These are phyloP conservation scores for Stephanodiscus minutulus DNA, from an alignment of 108 stramenopile genomes.

Conservation along the genomic window DNA sequence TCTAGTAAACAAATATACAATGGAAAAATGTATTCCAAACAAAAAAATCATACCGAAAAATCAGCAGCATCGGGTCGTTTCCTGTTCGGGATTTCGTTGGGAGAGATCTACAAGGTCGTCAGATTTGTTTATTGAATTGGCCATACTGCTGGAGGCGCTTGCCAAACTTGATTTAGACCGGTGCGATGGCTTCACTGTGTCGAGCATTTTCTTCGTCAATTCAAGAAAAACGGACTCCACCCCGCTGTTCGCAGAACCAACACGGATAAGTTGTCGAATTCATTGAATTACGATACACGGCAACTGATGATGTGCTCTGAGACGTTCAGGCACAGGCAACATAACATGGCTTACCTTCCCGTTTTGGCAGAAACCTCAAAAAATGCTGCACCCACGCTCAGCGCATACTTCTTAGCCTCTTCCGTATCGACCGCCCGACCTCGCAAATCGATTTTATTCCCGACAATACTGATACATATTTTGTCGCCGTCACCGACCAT, in stretches of 20 bases:
- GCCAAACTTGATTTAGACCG: constrained; percentile 22
- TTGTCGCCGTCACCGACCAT: constrained; percentile 36
- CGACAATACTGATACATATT: constrained; percentile 43
- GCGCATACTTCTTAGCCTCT: constrained; percentile 25
- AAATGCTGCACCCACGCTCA: constrained; percentile 59
- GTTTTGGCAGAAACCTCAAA: constrained; percentile 80
- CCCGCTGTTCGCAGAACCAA: constrained; percentile 2
- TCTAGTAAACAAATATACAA: too few relatives aligned
- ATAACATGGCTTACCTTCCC: constrained; percentile 16
- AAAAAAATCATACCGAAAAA: neutral
- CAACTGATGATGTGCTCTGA: too few relatives aligned
- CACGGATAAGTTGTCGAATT: neutral
- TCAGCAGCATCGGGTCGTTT: constrained; percentile 16
- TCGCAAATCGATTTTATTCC: constrained; percentile 51
- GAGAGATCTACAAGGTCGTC: neutral
- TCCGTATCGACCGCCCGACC: constrained; percentile 18
- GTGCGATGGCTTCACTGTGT: constrained; percentile 22
- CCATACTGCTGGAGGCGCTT: constrained; percentile 16
- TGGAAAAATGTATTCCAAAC: too few relatives aligned
- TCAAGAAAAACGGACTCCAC: constrained; percentile 32
- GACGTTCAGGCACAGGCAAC: too few relatives aligned
- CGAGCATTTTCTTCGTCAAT: constrained; percentile 34
- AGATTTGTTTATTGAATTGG: neutral
- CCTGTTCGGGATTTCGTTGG: constrained; percentile 7
- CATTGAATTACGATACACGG: neutral